Evolutionary conservation across 1,284 basidiomycete species (phyloP), one percentile per base, ranked within the genome.

Genomic region (Ustilago tritici): DNA sequence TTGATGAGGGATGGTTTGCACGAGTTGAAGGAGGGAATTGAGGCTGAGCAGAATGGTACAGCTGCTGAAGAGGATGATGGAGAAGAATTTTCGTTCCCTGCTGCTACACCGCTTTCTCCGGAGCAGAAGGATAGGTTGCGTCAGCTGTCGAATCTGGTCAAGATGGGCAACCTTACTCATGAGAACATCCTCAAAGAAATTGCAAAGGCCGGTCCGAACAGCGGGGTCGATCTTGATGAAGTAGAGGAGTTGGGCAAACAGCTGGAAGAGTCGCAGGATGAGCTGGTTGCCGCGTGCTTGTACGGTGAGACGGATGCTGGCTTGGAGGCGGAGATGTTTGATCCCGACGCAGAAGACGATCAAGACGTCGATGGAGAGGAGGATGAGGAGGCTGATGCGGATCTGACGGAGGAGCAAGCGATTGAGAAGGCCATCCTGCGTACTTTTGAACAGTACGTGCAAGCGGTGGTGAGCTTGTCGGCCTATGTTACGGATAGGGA

Each of bases 201-300:
- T 34, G 68, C 61, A 53, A 77, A 69, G 55, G 38, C 75, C 6
- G 61, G 32, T 38, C 10, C 59, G 9, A 17, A 32, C 19, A 52
- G 8, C 56, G 40, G 35, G 6, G 52, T 76, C 40, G 79, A 81
- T 35, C 59, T 70, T 14, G 79, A 81, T 46, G 63, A 71, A 31
- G 70, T 75, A 7, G 76, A 76, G n/a, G 70, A 76, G 47, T 57
- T 71, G 10, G 70, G 73, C 17, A 70, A 71, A 54, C 74, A 66
- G 52, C 60, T 82, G 15, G 75, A 73, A 43, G 76, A 80, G 50
- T 64, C 79, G 5, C 81, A 82, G 59, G 81, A 82, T 49, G 77
- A 82, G 31, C 65, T 82, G 2, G 78, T 79, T 4, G 76, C 79
- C 5, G 67, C 79, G 4, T 75, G 66, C 14, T 57, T 82, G 28